Evolutionary conservation across 176 grass and related monocot genomes (phyloP).

Genomic region (Eragrostis curvula): DNA sequence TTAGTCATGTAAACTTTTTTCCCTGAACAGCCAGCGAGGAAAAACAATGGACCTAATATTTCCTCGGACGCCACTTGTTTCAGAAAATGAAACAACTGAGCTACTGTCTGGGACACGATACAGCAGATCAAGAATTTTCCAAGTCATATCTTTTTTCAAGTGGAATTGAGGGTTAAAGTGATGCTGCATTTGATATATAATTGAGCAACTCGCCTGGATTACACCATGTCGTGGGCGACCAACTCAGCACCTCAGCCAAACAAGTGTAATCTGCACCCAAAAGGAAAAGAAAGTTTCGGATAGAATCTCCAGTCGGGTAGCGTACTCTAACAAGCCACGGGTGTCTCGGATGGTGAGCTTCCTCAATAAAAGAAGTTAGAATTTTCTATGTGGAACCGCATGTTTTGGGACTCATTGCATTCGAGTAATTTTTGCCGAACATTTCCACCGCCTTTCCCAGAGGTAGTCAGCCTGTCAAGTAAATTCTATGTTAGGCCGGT

Average conservation of each 20-base stretch:
- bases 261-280: conserved; percentile 12
- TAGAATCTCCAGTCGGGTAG: conserved; percentile 28
- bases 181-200: conserved; percentile 7
- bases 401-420: neutral
- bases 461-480: neutral
- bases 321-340: conserved; percentile 29
- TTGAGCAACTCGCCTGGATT: neutral
- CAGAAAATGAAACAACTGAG: neutral
- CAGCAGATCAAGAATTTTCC: neutral
- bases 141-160: neutral
- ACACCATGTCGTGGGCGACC: neutral
- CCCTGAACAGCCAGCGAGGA: neutral
- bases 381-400: neutral
- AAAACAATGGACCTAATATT: neutral
- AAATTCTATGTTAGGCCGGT: conserved; percentile 25
- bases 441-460: neutral
- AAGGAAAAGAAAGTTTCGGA: neutral
- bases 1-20: neutral
- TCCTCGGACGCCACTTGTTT: neutral
- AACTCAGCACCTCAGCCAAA: conserved; percentile 6
- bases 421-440: conserved; percentile 12
- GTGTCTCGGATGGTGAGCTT: conserved; percentile 1
- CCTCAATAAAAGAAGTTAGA: neutral
- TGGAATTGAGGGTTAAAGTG: neutral
- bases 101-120: neutral